Evolutionary conservation across 2,329 filamentous ascomycete genomes (phyloP), one percentile per base, ranked within the genome.

Genomic region (Raffaelea arxii): DNA sequence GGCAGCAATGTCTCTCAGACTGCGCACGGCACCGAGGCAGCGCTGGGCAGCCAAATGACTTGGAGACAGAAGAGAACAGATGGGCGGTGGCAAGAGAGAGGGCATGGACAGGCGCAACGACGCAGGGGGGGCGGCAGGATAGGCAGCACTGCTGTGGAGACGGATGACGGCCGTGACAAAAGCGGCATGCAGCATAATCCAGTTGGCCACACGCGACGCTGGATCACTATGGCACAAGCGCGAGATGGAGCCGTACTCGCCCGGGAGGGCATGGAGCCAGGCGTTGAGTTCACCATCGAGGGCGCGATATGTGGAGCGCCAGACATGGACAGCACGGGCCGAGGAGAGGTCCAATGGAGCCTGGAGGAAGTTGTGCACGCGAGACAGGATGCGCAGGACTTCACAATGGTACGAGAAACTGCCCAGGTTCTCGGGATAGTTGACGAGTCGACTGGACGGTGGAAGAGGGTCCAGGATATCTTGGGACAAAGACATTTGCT

Each of bases 331-430:
- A 55, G 95, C 89, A 4, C 80, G 78, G 4, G 88, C 67, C 5
- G 85, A 84, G 41, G 84, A 83, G 50, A 95, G 94, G 58, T 95
- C 87, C 35, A 95, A 85, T 0, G 89, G 89, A 52, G 84, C 81
- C 60, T 92, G 94, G 47, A 95, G 67, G 54, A 95, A 95, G 42
- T 84, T 77, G 65, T 96, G 90, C 44, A 95, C 87, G 51, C 85
- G 82, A 44, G 87, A 89, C 2, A 95, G 69, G 44, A 94, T 89
- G 2, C 87, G 87, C 3, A 95, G 69, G 18, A 95, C 84, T 60
- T 95, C 89, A 51, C 94, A 82, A 59, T 94, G 92, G 59, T 92
- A 90, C 4, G 86, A 86, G 63, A 95, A 94, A 0, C 86, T 81
- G 2, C 90, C 90, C 0, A 94, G 69, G 54, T 92, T 90, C 56